Base-by-base conservation (phyloP, 257 asterid species). In the Solanum etuberosum region DNA sequence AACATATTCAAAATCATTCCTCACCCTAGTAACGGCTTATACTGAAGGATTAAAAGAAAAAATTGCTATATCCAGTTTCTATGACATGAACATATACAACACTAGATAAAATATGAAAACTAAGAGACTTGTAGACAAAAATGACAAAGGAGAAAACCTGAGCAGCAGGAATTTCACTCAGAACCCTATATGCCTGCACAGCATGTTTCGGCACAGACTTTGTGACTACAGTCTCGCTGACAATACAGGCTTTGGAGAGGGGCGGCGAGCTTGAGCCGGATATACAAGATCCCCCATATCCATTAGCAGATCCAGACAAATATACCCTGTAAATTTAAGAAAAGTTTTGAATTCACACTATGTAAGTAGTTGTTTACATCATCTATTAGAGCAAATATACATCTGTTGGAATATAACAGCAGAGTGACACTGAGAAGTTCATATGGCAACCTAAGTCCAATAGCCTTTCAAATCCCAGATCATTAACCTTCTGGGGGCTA, bases 151-250 rank as follows among this genome's bases (percentile, higher is more conserved):
- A 7, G 48, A 61, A 37, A 85, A 94, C 98, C 98, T 92, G 92
- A 42, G 93, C 94, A 32, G 32, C 84, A 12, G 98, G 13, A 91
- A 89, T 92, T 83, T 93, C 93, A 80, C 85, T 86, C 12, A 94
- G 90, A 74, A 92, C 51, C 93, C 83, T 91, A 84, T 93, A 93
- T 13, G 98, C 98, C 89, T 86, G 89, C 6, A 93, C 73, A 15
- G 94, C 98, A 85, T 92, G 88, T 68, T 91, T 88, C 9, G 98
- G 94, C 5, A 89, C 68, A 6, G 90, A 84, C 61, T 91, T 82
- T 31, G 88, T 85, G 57, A 37, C 84, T 18, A 86, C 46, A 83
- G 54, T 35, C 71, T 73, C 89, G 80, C 80, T 83, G 25, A 77
- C 70, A 78, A 87, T 83, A 83, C 91, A 91, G 73, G 88, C 80